phyloP scores from a whole-genome alignment of 257 asterid species.

The Nemophila menziesii region DNA sequence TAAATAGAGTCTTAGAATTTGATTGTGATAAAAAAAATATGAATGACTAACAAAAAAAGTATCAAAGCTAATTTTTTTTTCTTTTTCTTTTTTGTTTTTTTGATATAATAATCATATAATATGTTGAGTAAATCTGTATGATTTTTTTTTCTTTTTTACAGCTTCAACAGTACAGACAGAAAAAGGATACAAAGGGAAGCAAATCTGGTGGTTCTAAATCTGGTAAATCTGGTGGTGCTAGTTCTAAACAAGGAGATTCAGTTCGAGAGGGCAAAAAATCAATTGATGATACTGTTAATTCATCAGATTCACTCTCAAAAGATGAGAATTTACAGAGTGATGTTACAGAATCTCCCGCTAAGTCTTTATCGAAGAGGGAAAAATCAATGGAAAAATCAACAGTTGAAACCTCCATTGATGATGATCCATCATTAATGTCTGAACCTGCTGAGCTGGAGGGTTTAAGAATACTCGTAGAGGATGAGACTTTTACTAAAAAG shows the following conservation, averaged over 20 bases:
- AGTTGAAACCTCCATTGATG: constrained; percentile 21
- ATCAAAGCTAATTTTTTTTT: background rate
- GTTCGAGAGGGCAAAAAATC: constrained; percentile 35
- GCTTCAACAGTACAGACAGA: constrained; percentile 95
- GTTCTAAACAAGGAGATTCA: constrained; percentile 21
- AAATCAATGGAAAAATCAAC: too few species aligned
- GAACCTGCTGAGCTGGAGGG: constrained; percentile 27
- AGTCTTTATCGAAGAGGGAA: too few species aligned
- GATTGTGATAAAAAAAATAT: background rate
- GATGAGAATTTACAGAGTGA: too few species aligned
- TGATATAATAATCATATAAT: background rate
- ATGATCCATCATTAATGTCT: constrained; percentile 21
- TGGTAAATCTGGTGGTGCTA: constrained; percentile 42
- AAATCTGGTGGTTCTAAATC: constrained; percentile 44
- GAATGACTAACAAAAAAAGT: background rate
- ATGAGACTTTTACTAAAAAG: constrained; percentile 22
- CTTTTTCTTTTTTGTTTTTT: background rate
- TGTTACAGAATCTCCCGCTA: too few species aligned
- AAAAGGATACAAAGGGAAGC: constrained; percentile 72
- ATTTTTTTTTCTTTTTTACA: constrained; percentile 13
- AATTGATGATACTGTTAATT: constrained; percentile 18
- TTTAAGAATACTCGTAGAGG: constrained; percentile 24
- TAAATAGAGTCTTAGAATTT: background rate
- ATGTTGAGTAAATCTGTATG: background rate
- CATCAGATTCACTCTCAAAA: constrained; percentile 27